Evolutionary conservation across 1,139 yeast species (phyloP).

Genomic region (Yamadazyma atlantica): DNA sequence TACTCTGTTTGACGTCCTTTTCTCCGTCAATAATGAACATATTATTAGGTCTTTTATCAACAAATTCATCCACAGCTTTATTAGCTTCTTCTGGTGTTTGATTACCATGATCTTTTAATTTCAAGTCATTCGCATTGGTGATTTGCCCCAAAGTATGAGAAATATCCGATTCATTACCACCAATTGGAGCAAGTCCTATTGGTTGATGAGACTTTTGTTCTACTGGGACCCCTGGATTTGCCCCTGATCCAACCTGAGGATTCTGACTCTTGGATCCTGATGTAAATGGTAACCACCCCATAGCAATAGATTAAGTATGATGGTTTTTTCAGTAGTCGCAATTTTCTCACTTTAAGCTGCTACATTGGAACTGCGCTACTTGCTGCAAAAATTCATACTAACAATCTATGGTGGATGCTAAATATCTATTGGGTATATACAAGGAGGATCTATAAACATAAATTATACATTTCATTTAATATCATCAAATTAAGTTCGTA

Average conservation of each 20-base stretch:
- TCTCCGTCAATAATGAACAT: slow-evolving; percentile 48
- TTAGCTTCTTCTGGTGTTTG: slow-evolving; percentile 13
- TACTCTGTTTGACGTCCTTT: slow-evolving; percentile 36
- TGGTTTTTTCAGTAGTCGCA: neutral
- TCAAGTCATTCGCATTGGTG: slow-evolving; percentile 18
- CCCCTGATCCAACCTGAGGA: neutral
- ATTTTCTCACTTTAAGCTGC: neutral
- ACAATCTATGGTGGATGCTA: too few species aligned
- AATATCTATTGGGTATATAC: neutral
- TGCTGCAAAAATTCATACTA: too few species aligned
- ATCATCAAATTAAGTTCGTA: slow-evolving; percentile 32
- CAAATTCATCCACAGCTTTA: slow-evolving; percentile 19
- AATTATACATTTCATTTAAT: slow-evolving; percentile 30
- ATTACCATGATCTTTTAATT: slow-evolving; percentile 14
- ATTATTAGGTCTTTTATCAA: slow-evolving; percentile 28
- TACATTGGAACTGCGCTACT: too few species aligned
- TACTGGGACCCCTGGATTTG: slow-evolving; percentile 20
- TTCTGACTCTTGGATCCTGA: slow-evolving; percentile 2
- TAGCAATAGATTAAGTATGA: slow-evolving; percentile 3
- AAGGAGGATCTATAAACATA: slow-evolving; percentile 24
- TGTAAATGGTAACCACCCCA: slow-evolving; percentile 17
- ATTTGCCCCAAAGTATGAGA: slow-evolving; percentile 39
- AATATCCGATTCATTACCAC: slow-evolving; percentile 26
- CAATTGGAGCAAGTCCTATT: slow-evolving; percentile 16
- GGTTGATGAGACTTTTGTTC: slow-evolving; percentile 40